Conservation (phyloP, 2,329 filamentous ascomycete species). For the Curvularia eragrostidis region DNA sequence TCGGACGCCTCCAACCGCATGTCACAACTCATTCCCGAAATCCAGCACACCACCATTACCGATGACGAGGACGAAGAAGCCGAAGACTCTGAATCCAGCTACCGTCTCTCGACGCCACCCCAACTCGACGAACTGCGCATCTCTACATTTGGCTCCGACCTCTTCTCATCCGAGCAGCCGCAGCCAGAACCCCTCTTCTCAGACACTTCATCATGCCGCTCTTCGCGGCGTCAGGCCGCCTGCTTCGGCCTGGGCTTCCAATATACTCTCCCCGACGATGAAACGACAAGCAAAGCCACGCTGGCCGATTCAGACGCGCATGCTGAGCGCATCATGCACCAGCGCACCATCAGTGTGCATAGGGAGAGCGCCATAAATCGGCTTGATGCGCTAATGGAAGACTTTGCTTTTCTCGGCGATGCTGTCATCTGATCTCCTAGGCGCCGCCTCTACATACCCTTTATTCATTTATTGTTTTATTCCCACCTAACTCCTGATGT, state of each 20-base stretch:
- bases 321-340: background rate
- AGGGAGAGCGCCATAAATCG: constrained; percentile 35
- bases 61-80: constrained; percentile 11
- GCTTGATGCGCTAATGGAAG: constrained; percentile 36
- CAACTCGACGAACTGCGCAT: constrained; percentile 35
- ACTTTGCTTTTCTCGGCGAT: constrained; percentile 46
- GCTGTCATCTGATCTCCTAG: constrained; percentile 34
- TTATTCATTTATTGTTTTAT: too few relatives aligned
- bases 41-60: constrained; percentile 5
- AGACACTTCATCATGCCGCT: constrained; percentile 22
- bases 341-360: constrained; percentile 20
- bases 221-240: constrained; percentile 37
- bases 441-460: too few relatives aligned
- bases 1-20: constrained; percentile 1
- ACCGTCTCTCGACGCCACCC: constrained; percentile 30
- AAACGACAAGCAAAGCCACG: constrained; percentile 35
- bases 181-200: constrained; percentile 15
- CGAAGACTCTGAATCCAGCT: constrained; percentile 9
- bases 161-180: constrained; percentile 36
- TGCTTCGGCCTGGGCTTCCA: constrained; percentile 46
- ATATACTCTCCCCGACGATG: constrained; percentile 43
- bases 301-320: constrained; percentile 27
- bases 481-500: too few relatives aligned
- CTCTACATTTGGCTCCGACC: constrained; percentile 38
- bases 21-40: constrained; percentile 13